Evolutionary conservation across 148 eudicot genomes (phyloP).

Genomic region (Chenopodium berlandieri): DNA sequence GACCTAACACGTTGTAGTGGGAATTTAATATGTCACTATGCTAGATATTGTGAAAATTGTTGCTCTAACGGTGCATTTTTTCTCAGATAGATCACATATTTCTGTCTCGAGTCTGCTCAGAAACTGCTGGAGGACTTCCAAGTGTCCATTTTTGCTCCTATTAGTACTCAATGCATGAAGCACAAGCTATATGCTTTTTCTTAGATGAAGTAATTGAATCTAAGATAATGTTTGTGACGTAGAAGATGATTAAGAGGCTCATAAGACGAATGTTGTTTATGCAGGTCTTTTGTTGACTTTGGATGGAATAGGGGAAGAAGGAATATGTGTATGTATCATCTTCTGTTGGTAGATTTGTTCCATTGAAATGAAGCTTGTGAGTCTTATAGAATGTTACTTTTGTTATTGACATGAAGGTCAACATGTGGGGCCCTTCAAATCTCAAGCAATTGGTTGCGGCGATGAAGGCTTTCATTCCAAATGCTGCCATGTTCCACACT

Average conservation of each 20-base stretch:
- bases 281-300: constrained; percentile 85
- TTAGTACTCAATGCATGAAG: background rate
- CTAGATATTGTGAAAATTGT: background rate
- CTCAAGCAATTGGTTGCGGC: constrained; percentile 66
- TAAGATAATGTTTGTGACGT: background rate
- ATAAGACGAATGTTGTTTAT: constrained; percentile 16
- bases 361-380: background rate
- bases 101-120: constrained; percentile 92
- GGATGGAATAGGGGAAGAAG: constrained; percentile 90
- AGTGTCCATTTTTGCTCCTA: constrained; percentile 41
- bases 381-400: background rate
- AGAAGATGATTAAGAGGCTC: background rate
- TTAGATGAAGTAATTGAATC: background rate
- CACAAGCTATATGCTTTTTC: background rate
- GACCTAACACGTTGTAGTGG: background rate
- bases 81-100: constrained; percentile 93
- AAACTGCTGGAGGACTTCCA: constrained; percentile 97
- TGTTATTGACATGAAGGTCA: constrained; percentile 57
- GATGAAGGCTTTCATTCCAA: constrained; percentile 87
- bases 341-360: constrained; percentile 15
- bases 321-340: constrained; percentile 67
- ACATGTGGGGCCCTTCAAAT: constrained; percentile 88
- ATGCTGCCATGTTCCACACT: constrained; percentile 93
- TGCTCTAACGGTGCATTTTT: constrained; percentile 19
- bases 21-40: background rate